Percentiles rank a stretch among this genome's conserved stretches.
Conservation (phyloP, 768 basidiomycete genomes). For the Leucosporidium creatinivorum region DNA sequence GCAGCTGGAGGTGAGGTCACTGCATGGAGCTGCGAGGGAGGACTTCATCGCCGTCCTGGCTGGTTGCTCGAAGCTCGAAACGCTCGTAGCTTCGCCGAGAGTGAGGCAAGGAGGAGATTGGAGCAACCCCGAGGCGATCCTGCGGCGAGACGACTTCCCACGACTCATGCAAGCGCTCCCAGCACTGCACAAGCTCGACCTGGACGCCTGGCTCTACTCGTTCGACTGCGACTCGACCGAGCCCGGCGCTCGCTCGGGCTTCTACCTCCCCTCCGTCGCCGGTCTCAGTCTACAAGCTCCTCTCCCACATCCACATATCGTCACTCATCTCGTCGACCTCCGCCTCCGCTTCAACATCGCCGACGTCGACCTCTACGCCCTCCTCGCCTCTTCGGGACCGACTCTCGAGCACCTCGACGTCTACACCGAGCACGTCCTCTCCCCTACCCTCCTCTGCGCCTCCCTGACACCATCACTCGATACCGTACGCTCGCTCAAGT, state of each 20-base stretch:
- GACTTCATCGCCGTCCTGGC: not conserved
- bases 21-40: not conserved
- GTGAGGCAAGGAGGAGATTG: not conserved
- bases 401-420: not conserved
- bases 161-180: not conserved
- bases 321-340: not conserved
- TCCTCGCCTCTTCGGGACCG: not conserved
- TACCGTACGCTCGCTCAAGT: not conserved
- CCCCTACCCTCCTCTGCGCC: not conserved
- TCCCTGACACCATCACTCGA: not conserved
- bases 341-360: not conserved
- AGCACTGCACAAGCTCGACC: not conserved
- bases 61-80: not conserved
- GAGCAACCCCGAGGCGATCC: not conserved
- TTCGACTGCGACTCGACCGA: not conserved
- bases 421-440: not conserved
- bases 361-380: not conserved
- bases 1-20: not conserved
- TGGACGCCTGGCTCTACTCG: not conserved
- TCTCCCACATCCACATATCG: too few relatives aligned
- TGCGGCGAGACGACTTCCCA: not conserved
- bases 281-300: too few relatives aligned
- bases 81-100: not conserved
- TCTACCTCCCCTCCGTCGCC: not conserved
- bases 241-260: not conserved